Evolutionary conservation across 1,139 yeast genomes (phyloP), one percentile per base, ranked within the genome.

Genomic region (Debaryomycetaceae sp.): DNA sequence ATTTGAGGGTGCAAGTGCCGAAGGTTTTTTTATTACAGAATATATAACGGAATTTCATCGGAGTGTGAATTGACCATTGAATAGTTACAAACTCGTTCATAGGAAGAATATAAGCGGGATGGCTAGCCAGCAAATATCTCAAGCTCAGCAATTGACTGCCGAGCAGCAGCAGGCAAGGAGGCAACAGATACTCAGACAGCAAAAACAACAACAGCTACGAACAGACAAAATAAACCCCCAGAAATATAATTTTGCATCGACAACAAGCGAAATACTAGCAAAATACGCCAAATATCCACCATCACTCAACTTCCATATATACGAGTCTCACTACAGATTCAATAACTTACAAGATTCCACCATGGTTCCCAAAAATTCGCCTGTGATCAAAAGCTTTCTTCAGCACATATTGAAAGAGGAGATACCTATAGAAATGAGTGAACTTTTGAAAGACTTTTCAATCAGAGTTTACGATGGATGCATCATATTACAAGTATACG

Each of bases 351-450:
- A 59, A 43, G 86, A 81, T 53, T 95, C 94, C 38, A 83, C 87
- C 35, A 79, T 87, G 13, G 80, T 92, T 37, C 95, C 95, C 17
- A 85, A 86, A 54, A 77, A 77, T 51, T 85, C 87, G 42, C 86
- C 89, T n/a, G 77, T 87, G 62, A 78, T 87, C 41, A 85, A 83
- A 54, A 83, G 78, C 48, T 92, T 92, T 53, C 67, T 92, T 46
- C 82, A 83, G 47, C 87, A 82, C 56, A 86, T 91, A 7, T 81
- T 91, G 14, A 67, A 78, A 43, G 95, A 91, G 41, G 83, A 83
- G 52, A 87, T 92, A 13, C 97, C 97, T 1, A 85, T 88, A 33
- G 91, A 94, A 15, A 81, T 92, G 58, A 81, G 91, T 51, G 98
- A 91, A 61, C 86, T 91, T 15, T 73, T 91, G 41, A 81, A 87